phyloP scores from a whole-genome alignment of 768 basidiomycete species.

The Pulveroboletus ravenelii region DNA sequence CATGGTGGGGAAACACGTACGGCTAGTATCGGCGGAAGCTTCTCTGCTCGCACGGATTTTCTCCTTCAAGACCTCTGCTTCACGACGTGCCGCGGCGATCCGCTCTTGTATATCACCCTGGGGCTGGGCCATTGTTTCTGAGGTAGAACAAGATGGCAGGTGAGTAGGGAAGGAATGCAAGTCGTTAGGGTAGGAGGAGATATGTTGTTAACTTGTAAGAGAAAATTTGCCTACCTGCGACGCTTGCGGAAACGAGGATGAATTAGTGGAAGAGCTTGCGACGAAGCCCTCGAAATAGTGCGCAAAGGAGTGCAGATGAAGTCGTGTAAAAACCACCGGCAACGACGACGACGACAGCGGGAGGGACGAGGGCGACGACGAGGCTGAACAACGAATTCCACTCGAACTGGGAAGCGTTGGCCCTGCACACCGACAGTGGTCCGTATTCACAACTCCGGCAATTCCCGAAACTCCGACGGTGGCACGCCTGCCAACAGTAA shows the following conservation, averaged over 20 bases:
- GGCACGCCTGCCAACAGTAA: slow-evolving; percentile 6
- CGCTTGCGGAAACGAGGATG: slow-evolving; percentile 27
- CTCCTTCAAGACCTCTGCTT: slow-evolving; percentile 96
- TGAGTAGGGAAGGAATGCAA: not conserved
- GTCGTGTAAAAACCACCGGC: slow-evolving; percentile 8
- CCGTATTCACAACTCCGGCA: slow-evolving; percentile 18
- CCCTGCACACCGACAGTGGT: slow-evolving; percentile 4
- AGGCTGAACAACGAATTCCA: slow-evolving; percentile 11
- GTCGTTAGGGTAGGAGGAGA: not conserved
- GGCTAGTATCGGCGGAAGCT: slow-evolving; percentile 94
- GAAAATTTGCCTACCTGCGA: slow-evolving; percentile 29
- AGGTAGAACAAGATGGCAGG: not conserved
- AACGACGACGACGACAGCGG: slow-evolving; percentile 5
- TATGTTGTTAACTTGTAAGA: slow-evolving; percentile 9
- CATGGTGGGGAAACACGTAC: slow-evolving; percentile 49
- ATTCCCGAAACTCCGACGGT: slow-evolving; percentile 31
- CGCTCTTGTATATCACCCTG: slow-evolving; percentile 85
- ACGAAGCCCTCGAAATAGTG: slow-evolving; percentile 17
- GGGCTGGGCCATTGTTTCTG: slow-evolving; percentile 62
- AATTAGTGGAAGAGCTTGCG: slow-evolving; percentile 24
- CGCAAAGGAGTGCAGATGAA: slow-evolving; percentile 10
- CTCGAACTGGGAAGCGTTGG: slow-evolving; percentile 17
- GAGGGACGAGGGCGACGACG: slow-evolving; percentile 4
- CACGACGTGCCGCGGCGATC: slow-evolving; percentile 94
- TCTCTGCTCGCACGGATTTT: slow-evolving; percentile 96